Evolutionary conservation across 2,329 filamentous ascomycete genomes (phyloP).

Genomic region (Colletotrichum destructivum): DNA sequence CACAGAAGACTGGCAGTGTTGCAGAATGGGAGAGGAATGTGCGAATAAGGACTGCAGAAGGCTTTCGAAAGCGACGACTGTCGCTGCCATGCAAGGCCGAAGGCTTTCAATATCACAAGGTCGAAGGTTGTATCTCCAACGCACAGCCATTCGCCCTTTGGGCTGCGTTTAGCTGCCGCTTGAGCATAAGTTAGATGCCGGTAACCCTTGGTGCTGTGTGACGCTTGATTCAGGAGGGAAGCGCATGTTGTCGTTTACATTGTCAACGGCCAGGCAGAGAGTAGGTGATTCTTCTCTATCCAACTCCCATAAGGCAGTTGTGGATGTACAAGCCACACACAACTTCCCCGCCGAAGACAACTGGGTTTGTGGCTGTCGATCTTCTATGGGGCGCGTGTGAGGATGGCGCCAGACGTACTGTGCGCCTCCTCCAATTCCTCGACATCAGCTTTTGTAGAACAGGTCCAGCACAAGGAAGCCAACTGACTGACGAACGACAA

Average conservation of each 20-base stretch:
- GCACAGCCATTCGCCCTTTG: neutral
- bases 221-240: neutral
- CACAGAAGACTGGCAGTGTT: neutral
- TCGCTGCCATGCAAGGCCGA: neutral
- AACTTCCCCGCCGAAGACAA: neutral
- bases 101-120: neutral
- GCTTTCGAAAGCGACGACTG: neutral
- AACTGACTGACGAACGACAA: conserved; percentile 1
- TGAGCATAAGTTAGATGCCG: neutral
- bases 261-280: neutral
- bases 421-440: conserved; percentile 6
- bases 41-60: neutral
- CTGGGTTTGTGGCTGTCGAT: conserved; percentile 19
- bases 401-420: conserved; percentile 25
- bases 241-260: neutral
- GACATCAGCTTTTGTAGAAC: neutral
- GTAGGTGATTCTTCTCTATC: neutral
- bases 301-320: neutral
- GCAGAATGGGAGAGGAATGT: neutral
- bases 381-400: conserved; percentile 15
- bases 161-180: neutral
- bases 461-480: neutral
- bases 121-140: neutral
- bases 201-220: neutral
- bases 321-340: neutral